Evolutionary conservation across 306 rosid species (phyloP).

Genomic region (Cicer arietinum): DNA sequence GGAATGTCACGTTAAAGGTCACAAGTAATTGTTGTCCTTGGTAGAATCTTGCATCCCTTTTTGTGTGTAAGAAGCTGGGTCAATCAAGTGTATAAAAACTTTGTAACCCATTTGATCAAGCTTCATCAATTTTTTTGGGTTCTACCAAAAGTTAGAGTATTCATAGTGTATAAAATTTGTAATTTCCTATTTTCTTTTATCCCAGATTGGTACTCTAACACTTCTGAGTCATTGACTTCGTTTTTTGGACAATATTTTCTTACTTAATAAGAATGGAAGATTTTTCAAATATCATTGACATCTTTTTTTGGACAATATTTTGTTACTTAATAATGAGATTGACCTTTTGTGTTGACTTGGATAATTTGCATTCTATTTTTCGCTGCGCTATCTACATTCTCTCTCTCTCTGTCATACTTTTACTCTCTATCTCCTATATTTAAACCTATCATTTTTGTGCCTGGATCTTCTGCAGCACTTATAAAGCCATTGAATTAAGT

Average conservation of each 20-base stretch:
- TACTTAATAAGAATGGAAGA: neutral
- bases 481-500: too few species aligned
- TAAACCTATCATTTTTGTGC: too few species aligned
- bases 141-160: neutral
- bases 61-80: conserved; percentile 5
- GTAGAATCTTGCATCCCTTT: neutral
- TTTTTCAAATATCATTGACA: conserved; percentile 6
- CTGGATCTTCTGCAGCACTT: too few species aligned
- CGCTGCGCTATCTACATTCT: too few species aligned
- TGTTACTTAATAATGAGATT: too few species aligned
- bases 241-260: too few species aligned
- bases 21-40: conserved; percentile 25
- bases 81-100: conserved; percentile 1
- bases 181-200: neutral
- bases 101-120: neutral
- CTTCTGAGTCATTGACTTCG: neutral
- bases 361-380: too few species aligned
- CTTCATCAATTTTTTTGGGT: neutral
- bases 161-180: conserved; percentile 17
- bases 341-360: too few species aligned
- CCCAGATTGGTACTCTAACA: neutral
- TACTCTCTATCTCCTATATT: too few species aligned
- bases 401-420: too few species aligned
- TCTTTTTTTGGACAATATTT: neutral
- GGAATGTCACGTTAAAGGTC: neutral